Conservation (phyloP, 164 flowering plant species). For the Macadamia integrifolia region DNA sequence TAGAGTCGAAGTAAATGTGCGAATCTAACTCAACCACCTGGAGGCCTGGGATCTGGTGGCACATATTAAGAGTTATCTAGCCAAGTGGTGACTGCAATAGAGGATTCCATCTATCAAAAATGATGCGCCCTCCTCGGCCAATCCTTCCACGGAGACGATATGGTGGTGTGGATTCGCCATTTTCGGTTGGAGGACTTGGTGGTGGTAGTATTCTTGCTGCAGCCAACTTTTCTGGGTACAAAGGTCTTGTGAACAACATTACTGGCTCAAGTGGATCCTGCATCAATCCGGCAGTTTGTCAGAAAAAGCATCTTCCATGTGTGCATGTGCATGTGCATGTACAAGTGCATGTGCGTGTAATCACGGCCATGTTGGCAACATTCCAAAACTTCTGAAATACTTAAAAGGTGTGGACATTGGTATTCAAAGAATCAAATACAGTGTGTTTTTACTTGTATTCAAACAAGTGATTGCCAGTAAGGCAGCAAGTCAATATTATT, state of each 20-base stretch:
- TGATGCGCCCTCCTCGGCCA: conserved; percentile 88
- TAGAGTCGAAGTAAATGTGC: neutral
- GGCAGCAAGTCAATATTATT: too few species aligned
- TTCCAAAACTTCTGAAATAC: too few species aligned
- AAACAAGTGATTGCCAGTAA: too few species aligned
- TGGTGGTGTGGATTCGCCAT: conserved; percentile 30
- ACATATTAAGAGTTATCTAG: conserved; percentile 25
- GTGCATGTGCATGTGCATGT: too few species aligned
- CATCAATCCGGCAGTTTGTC: conserved; percentile 14
- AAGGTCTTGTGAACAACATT: conserved; percentile 71
- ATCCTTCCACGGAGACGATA: conserved; percentile 67
- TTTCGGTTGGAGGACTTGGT: conserved; percentile 26
- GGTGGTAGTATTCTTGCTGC: conserved; percentile 78
- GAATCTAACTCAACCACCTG: conserved; percentile 23
- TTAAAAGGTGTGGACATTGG: too few species aligned
- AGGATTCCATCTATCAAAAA: conserved; percentile 94
- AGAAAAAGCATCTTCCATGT: too few species aligned
- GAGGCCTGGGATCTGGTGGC: conserved; percentile 41
- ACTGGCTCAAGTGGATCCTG: conserved; percentile 93
- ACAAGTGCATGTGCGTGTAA: too few species aligned
- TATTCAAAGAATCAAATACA: too few species aligned
- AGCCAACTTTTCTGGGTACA: conserved; percentile 70
- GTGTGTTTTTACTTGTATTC: too few species aligned
- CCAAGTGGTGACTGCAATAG: conserved; percentile 46
- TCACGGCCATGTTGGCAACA: too few species aligned